Base-by-base conservation (phyloP, 345 rosid species). In the Brassica juncea region DNA sequence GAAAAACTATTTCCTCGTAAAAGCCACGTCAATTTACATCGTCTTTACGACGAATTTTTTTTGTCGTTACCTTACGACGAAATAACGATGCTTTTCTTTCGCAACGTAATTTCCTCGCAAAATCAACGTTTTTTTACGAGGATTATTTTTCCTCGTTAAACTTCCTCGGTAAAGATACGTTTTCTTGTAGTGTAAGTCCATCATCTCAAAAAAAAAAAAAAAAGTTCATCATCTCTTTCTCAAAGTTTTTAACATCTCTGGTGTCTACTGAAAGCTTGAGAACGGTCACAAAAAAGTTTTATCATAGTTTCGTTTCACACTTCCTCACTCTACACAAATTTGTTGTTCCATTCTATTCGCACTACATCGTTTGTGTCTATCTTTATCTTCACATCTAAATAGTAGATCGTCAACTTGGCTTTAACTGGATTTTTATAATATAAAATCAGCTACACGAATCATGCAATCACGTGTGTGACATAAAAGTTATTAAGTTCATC, bases 391-490 rank as follows among this genome's bases (percentile, higher is more conserved):
- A 8, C 25, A 35, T 27, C 28, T 25, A 28, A 28, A n/a, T 6
- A 23, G 25, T 32, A 4, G 6, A 74, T 74, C 21, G 54, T 74
- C 35, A 62, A 74, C 72, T 55, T 66, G 72, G 11, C 57, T 54
- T 35, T 35, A 71, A 52, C 55, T 65, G 35, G 35, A 23, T 66
- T 57, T 62, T 3, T 14, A 62, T 30, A 62, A 14, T 39, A 62
- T 62, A 28, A 6, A 47, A 25, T 14, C 15, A 35, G 25, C 32
- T 34, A 70, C 47, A 19, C 31, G 52, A 52, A 55, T 66, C 65
- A 16, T 39, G 27, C 59, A 59, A 7, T 32, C 74, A 68, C 54
- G 37, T 76, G 80, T 60, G 63, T 60, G 12, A 59, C 61, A 14
- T 57, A 21, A 12, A 0, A 19, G 19, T 6, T 27, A 76, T 19